Evolutionary conservation across 2,329 filamentous ascomycete genomes (phyloP).

Genomic region (Hansfordia pulvinata): DNA sequence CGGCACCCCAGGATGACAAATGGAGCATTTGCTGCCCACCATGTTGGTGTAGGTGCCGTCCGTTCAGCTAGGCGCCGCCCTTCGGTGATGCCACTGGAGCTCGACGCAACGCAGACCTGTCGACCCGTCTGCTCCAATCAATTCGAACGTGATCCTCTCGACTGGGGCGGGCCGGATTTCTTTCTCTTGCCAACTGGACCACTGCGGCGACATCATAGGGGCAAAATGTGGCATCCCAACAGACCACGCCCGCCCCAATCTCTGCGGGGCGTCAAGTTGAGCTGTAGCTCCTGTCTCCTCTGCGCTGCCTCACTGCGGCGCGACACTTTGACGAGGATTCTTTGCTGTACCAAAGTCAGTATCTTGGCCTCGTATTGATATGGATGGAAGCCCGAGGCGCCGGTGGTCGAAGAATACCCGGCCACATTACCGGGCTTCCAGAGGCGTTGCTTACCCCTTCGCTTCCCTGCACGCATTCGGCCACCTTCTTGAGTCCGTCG

Average conservation of each 20-base stretch:
- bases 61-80: no score
- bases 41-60: no score
- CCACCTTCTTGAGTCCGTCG: constrained; percentile 72
- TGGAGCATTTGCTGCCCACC: no score
- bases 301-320: constrained; percentile 28
- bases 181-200: not conserved
- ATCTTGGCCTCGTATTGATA: not conserved
- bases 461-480: constrained; percentile 79
- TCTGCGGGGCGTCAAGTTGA: constrained; percentile 62
- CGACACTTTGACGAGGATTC: constrained; percentile 55
- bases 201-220: no score
- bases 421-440: constrained; percentile 1
- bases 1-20: no score
- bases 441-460: constrained; percentile 57
- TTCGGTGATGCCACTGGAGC: no score
- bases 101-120: no score
- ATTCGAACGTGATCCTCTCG: no score
- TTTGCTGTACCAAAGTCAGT: constrained; percentile 32
- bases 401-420: constrained; percentile 1
- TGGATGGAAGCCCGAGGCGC: constrained; percentile 4
- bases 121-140: no score
- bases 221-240: constrained; percentile 81
- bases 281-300: constrained; percentile 45
- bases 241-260: constrained; percentile 86
- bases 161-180: no score